Evolutionary conservation across 495 filamentous ascomycete genomes (phyloP), one percentile per base, ranked within the genome.

Genomic region (Choiromyces venosus): DNA sequence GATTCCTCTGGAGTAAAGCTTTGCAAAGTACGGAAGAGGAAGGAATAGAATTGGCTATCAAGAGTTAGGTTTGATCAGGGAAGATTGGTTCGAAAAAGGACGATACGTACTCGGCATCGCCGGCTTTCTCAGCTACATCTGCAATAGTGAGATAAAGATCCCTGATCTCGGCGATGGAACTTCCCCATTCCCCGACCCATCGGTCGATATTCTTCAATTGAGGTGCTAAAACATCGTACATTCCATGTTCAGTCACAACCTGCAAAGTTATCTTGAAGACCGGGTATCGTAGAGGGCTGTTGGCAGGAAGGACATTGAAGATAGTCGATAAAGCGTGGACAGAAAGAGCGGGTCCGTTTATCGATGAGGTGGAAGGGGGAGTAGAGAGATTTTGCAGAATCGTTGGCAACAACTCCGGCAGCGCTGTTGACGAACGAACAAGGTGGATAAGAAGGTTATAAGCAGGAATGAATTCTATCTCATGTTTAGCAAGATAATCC

Each of bases 391-490:
- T 91, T 74, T 88, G 85, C 86, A 95, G 97, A 78, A 99, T 88
- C 77, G 86, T 86, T 66, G 93, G 89, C 37, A 99, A 91, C 85
- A 93, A 93, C 81, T 89, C 92, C 82, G 92, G 88, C 73, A 91
- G 86, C 76, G 93, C 90, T 75, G 90, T 88, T 52, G 92, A 90
- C 83, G 96, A 93, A 76, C 91, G 87, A 79, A 96, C 86, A 37
- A 99, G 89, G 85, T 98, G 93, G 75, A 97, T 87, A 76, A 99
- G 90, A 75, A 97, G 91, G 85, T 98, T 97, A 86, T 97, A 97
- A 44, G 95, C 91, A 42, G 93, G 88, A 69, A 91, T 92, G 82
- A 98, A 94, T 83, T 98, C 94, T 91, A 76, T 72, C 19, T 18
- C 52, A 35, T 36, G 42, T 37, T 35, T 33, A 37, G 37, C 2